Evolutionary conservation across 2,329 filamentous ascomycete genomes (phyloP).

Genomic region (Zarea fungicola): DNA sequence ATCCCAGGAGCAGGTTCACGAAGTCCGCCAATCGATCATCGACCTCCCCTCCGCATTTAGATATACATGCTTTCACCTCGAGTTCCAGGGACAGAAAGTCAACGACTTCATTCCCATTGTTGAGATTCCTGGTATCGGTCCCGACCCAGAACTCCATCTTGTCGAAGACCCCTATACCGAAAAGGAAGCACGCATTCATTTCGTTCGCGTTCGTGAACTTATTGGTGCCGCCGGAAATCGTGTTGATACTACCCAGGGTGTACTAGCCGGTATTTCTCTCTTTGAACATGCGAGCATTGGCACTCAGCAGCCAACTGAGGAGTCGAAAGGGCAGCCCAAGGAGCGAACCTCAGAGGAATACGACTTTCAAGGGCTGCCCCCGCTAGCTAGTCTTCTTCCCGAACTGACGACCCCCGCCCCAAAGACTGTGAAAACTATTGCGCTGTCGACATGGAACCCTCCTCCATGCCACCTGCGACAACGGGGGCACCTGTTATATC

Average conservation of each 20-base stretch:
- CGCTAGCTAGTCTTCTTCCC: slow-evolving; percentile 68
- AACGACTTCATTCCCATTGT: slow-evolving; percentile 93
- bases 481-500: slow-evolving; percentile 87
- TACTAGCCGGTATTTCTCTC: slow-evolving; percentile 78
- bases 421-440: slow-evolving; percentile 85
- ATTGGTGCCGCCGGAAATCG: slow-evolving; percentile 88
- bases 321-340: slow-evolving; percentile 27
- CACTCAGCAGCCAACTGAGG: slow-evolving; percentile 33
- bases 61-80: slow-evolving; percentile 98
- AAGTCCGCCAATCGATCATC: slow-evolving; percentile 93
- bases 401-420: slow-evolving; percentile 61
- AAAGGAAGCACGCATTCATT: slow-evolving; percentile 93
- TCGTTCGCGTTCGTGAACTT: slow-evolving; percentile 84
- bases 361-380: slow-evolving; percentile 66
- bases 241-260: slow-evolving; percentile 79
- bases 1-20: slow-evolving; percentile 91
- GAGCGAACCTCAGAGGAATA: slow-evolving; percentile 54
- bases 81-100: slow-evolving; percentile 81
- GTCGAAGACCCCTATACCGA: slow-evolving; percentile 97
- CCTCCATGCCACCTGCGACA: slow-evolving; percentile 87
- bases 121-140: slow-evolving; percentile 73
- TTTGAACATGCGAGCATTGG: slow-evolving; percentile 68
- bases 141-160: slow-evolving; percentile 72
- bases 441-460: slow-evolving; percentile 92
- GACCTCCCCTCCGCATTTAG: slow-evolving; percentile 90